Base-by-base conservation (phyloP, 768 basidiomycete genomes). In the Coprinopsis cinerea region DNA sequence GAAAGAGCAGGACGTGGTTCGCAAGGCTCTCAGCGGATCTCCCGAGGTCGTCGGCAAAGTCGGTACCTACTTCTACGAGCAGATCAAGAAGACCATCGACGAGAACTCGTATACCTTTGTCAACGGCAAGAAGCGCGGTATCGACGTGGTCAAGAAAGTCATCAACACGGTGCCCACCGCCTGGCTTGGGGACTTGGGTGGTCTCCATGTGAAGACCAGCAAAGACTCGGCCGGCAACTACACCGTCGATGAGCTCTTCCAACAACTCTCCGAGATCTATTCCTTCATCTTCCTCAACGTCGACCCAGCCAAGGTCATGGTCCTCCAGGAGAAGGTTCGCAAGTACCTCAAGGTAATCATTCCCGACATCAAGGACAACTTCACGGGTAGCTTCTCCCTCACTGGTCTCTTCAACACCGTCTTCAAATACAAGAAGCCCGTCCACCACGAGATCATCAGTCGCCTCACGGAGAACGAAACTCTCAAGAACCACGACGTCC, bases 401-500 rank as follows among this genome's bases (percentile, higher is more conserved):
- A 28, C 15, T 39, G 50, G 50, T 11, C 17, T 51, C 1, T 57
- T 83, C 22, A 64, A 72, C 11, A 56, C 67, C 18, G 48, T 81
- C 25, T 79, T 87, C 57, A 74, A 67, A 55, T 62, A 69, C 5
- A 74, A 74, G 55, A 77, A 72, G 53, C 59, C 59, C 20, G 72
- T 76, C 25, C 73, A 77, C 44, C 68, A 74, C 42, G 76, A 76
- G 45, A 61, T 88, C 41, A 66, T 81, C 55, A 76, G 79, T 57
- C 75, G 77, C 11, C 69, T 91, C 28, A 70, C 74, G 24, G 78
- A 72, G 88, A 61, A 80, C 78, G 26, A 69, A 89, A 14, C 95
- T 70, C 79, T 97, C 59, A 86, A 86, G 66, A 95, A 96, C 68
- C 92, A 97, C 55, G 94, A 98, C 70, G 76, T 94, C 61, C 85